phyloP scores from a whole-genome alignment of 2,329 filamentous ascomycete genomes.

The Microdochium bolleyi region DNA sequence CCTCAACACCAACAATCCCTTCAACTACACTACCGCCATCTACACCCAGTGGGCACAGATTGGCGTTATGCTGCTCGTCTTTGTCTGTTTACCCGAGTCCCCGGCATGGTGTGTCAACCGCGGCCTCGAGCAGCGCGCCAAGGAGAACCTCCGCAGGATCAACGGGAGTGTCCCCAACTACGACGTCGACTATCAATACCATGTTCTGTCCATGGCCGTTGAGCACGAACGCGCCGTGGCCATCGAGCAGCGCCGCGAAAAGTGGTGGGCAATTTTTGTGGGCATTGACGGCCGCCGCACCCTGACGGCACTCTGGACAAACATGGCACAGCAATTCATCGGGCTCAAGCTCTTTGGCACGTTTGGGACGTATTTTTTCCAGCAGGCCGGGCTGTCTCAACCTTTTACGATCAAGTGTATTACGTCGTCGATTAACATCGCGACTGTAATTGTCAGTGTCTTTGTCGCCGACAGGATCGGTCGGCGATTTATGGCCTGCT shows the following conservation, averaged over 20 bases:
- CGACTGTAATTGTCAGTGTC: slow-evolving; percentile 6
- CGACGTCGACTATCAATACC: slow-evolving; percentile 1
- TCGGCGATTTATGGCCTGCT: slow-evolving; percentile 3
- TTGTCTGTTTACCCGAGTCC: slow-evolving; percentile 22
- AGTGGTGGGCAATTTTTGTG: slow-evolving; percentile 13
- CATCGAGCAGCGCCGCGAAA: not conserved
- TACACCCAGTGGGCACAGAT: slow-evolving; percentile 36
- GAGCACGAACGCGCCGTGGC: not conserved
- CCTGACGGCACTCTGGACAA: slow-evolving; percentile 25
- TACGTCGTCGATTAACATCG: slow-evolving; percentile 10
- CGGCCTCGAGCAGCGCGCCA: not conserved
- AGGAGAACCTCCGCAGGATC: slow-evolving; percentile 1
- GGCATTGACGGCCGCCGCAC: slow-evolving; percentile 23
- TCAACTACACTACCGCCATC: slow-evolving; percentile 26
- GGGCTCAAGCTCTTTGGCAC: slow-evolving; percentile 25
- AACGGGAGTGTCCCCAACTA: slow-evolving; percentile 2
- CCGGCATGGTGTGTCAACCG: not conserved
- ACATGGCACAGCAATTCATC: slow-evolving; percentile 25
- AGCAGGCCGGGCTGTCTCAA: slow-evolving; percentile 29
- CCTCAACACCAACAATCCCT: slow-evolving; percentile 19
- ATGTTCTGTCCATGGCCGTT: not conserved
- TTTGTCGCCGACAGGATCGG: slow-evolving; percentile 9
- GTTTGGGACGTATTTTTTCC: slow-evolving; percentile 23
- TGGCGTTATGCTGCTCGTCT: slow-evolving; percentile 24
- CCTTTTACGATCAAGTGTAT: slow-evolving; percentile 33